Evolutionary conservation across 768 basidiomycete species (phyloP), one percentile per base, ranked within the genome.

Genomic region (Antrodiella citrinella): DNA sequence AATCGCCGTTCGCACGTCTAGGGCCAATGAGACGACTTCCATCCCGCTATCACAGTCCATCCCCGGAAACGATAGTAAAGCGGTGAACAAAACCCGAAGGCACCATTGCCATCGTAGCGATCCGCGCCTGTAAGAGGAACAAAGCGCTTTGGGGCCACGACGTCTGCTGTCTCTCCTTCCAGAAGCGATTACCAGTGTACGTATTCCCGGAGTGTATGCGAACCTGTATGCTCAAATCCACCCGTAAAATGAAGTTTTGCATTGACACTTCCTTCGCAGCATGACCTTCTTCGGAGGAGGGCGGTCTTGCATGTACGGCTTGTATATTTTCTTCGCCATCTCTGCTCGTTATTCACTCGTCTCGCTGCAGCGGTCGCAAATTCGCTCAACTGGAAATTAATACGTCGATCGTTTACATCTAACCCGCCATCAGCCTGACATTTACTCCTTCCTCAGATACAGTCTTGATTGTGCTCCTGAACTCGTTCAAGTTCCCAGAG

Each of bases 141-240:
- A 70, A 69, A 49, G 62, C 61, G 1, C 59, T 82, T 25, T 87
- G 86, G 85, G 85, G 85, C 75, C 74, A 3, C 63, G 67, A 23
- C 66, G 74, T 2, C 76, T 74, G 74, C 50, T 71, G 1, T 54
- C 62, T 2, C 66, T 65, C 0, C 59, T 73, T 18, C 74, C 73
- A 4, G 58, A 67, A 4, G 44, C 57, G n/a, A 57, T 76, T 2
- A 50, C 48, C 1, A 61, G 67, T 11, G 71, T 72, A 3, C 67
- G 62, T 23, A 62, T 73, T 11, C 73, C 75, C 2, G 74, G 74
- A 0, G 59, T 75, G 4, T 77, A 76, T 52, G 69, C 73, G 2
- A 64, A 72, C 51, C 45, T 73, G 73, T 74, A 54, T 57, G 69
- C 26, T 9, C 25, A 23, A 24, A 7, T 13, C 35, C 18, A 38